phyloP scores from a whole-genome alignment of 1,139 yeast genomes.

The Sugiyamaella sp. region DNA sequence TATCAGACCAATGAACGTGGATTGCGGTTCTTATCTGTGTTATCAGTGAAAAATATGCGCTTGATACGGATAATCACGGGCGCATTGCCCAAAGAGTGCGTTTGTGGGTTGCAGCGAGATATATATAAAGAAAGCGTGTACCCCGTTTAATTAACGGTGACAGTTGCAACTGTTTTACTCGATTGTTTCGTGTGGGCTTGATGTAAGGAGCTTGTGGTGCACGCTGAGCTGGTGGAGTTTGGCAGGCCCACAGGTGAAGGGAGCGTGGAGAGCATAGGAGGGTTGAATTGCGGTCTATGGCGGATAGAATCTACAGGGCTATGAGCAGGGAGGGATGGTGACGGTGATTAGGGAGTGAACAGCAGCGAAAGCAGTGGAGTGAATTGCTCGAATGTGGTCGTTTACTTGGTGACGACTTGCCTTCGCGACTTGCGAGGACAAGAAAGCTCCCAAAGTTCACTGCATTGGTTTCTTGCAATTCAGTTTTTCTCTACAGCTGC shows the following conservation, averaged over 20 bases:
- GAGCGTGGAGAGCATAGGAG: not conserved
- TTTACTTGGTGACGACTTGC: no score
- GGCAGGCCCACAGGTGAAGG: not conserved
- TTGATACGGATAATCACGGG: not conserved
- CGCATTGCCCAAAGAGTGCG: not conserved
- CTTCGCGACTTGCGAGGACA: no score
- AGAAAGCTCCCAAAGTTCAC: no score
- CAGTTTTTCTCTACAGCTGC: no score
- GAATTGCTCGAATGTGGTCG: no score
- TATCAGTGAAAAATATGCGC: constrained; percentile 1
- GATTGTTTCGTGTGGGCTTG: no score
- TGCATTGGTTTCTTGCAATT: no score
- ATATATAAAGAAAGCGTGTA: not conserved
- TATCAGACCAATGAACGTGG: not conserved
- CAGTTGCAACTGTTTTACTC: not conserved
- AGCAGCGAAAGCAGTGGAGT: no score
- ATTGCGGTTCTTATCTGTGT: not conserved
- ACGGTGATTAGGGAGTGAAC: no score
- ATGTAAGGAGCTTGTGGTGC: not conserved
- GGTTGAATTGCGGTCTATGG: no score
- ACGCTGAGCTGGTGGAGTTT: constrained; percentile 2
- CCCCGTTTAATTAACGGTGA: not conserved
- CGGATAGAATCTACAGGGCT: no score
- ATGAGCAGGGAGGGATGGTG: no score
- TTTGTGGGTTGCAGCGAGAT: not conserved